Conservation (phyloP, 345 rosid genomes). For the sweet orange (Citrus sinensis) region DVS_A1.0 CM039169.1:32101501-32102000, state of each 20-base stretch:
- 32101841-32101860: constrained; percentile 4
- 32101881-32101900: constrained; percentile 54
- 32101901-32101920: constrained; percentile 54
- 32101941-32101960: constrained; percentile 83
- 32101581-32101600: no score
- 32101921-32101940: constrained; percentile 67
- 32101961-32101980: constrained; percentile 64
- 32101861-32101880: background rate
- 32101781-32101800: background rate
- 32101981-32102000: constrained; percentile 75
- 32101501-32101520: no score
- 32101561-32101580: no score
- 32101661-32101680: no score
- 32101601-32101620: no score
- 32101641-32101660: no score
- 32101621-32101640: no score
- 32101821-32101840: background rate
- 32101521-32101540: no score
- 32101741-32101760: background rate
- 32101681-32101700: no score
- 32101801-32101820: background rate
- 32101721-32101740: background rate
- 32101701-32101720: no score
- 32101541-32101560: no score
- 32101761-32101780: background rate